Base-by-base conservation (phyloP, 257 asterid species). In the Nicotiana tomentosiformis region DNA sequence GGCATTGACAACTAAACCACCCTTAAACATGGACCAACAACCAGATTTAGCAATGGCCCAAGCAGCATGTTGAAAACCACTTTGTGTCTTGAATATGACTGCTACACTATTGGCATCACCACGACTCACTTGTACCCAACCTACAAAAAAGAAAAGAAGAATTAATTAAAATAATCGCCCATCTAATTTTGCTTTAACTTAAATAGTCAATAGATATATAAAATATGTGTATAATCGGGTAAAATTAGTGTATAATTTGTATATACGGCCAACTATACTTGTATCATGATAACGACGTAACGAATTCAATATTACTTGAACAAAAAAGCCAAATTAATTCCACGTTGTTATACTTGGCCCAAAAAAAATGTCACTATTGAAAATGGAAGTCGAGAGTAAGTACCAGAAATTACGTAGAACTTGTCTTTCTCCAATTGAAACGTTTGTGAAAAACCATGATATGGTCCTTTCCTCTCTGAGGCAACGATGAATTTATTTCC, bases 21-120 rank as follows among this genome's bases (percentile, higher is more conserved):
- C 90, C 77, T 90, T 89, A 14, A 90, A 82, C 92, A 90, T 89
- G 26, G 93, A 86, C 92, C 92, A 89, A 67, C 93, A 90, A 23
- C 91, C 93, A 1, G 84, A 80, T 6, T 60, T 83, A 5, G 89
- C 91, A 10, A 72, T 65, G 1, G 83, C 80, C 87, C 84, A 84
- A 1, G 91, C 93, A 17, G 80, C 86, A 61, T 33, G 74, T 35
- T 53, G 20, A 6, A 30, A 32, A 46, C 62, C 79, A 1, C 9
- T 23, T 17, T 10, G 39, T 62, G 90, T 85, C 53, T 82, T 81
- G 62, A 88, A 85, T 46, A 33, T 55, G 3, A 87, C 90, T 32
- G 80, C 68, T 60, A 88, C 68, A 51, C 46, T 37, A 37, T 68
- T 61, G 23, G 88, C 88, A 29, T 88, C 80, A 18, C 91, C 89